A percentile compares a stretch with the other conserved stretches of the same genome.
These are phyloP conservation scores for Cardiospermum halicacabum DNA, from an alignment of 345 rosid genomes.

Conservation along the genomic window DNA sequence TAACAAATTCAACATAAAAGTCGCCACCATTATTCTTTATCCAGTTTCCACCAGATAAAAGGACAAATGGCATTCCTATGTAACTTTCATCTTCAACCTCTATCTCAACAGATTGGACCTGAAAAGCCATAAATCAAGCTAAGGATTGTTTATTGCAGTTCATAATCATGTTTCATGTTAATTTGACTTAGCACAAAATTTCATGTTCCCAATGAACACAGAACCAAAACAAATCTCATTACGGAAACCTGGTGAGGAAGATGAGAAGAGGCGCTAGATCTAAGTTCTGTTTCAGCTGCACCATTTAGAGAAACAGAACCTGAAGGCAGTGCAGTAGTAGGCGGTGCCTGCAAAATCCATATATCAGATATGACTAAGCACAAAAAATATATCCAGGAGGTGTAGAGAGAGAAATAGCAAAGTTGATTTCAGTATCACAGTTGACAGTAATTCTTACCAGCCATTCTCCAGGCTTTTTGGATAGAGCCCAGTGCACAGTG, in stretches of 20 bases:
- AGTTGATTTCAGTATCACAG: slow-evolving; percentile 9
- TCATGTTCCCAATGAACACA: slow-evolving; percentile 8
- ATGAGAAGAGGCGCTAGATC: slow-evolving; percentile 30
- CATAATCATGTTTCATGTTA: background rate
- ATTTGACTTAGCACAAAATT: slow-evolving; percentile 1
- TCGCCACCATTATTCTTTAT: slow-evolving; percentile 68
- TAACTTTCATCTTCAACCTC: slow-evolving; percentile 69
- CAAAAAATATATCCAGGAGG: slow-evolving; percentile 14
- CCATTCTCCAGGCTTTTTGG: slow-evolving; percentile 84
- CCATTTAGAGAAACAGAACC: slow-evolving; percentile 55
- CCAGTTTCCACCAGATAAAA: slow-evolving; percentile 70
- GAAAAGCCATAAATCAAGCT: slow-evolving; percentile 22
- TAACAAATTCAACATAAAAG: slow-evolving; percentile 67
- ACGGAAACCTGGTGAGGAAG: slow-evolving; percentile 59
- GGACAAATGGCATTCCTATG: slow-evolving; percentile 93
- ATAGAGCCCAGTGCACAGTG: slow-evolving; percentile 94
- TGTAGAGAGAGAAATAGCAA: slow-evolving; percentile 12
- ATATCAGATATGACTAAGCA: slow-evolving; percentile 16
- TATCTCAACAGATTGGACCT: slow-evolving; percentile 75
- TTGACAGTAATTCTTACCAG: slow-evolving; percentile 51
- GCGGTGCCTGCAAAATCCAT: slow-evolving; percentile 72
- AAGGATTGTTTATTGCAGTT: background rate
- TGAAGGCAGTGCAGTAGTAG: slow-evolving; percentile 56
- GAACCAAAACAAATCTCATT: slow-evolving; percentile 12
- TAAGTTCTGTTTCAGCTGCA: slow-evolving; percentile 64